phyloP scores from a whole-genome alignment of 2,329 filamentous ascomycete genomes.

The Penicillium glabrum region DNA sequence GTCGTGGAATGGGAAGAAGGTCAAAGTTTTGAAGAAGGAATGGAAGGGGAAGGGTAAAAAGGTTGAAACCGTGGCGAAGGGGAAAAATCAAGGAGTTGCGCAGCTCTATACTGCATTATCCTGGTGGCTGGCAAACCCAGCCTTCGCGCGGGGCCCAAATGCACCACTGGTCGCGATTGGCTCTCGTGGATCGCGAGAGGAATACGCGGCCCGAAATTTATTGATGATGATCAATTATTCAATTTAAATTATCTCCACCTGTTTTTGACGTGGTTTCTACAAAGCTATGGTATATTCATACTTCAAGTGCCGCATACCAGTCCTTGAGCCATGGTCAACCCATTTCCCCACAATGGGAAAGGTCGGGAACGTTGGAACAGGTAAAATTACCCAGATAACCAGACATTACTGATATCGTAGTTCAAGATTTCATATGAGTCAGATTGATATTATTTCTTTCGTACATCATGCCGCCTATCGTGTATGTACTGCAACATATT shows the following conservation, averaged over 20 bases:
- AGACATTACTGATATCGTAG: no score
- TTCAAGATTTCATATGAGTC: no score
- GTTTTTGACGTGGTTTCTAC: neutral
- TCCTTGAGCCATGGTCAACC: neutral
- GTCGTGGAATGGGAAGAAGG: conserved; percentile 2
- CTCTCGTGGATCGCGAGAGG: neutral
- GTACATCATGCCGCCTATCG: no score
- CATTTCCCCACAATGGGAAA: neutral
- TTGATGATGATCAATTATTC: neutral
- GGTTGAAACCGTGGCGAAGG: neutral
- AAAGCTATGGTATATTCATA: neutral
- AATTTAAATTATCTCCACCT: neutral
- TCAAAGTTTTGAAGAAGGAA: neutral
- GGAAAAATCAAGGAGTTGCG: conserved; percentile 1
- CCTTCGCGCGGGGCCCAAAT: conserved; percentile 23
- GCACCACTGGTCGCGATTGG: neutral
- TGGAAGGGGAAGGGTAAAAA: neutral
- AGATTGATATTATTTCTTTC: no score
- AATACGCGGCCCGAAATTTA: neutral
- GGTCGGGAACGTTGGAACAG: neutral
- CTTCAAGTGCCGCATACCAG: neutral
- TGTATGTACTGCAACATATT: no score
- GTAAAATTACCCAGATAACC: no score
- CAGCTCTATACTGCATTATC: conserved; percentile 21
- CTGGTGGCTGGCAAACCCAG: conserved; percentile 32